Evolutionary conservation across 805 yeast genomes (phyloP).

Genomic region (Lachancea waltii): DNA sequence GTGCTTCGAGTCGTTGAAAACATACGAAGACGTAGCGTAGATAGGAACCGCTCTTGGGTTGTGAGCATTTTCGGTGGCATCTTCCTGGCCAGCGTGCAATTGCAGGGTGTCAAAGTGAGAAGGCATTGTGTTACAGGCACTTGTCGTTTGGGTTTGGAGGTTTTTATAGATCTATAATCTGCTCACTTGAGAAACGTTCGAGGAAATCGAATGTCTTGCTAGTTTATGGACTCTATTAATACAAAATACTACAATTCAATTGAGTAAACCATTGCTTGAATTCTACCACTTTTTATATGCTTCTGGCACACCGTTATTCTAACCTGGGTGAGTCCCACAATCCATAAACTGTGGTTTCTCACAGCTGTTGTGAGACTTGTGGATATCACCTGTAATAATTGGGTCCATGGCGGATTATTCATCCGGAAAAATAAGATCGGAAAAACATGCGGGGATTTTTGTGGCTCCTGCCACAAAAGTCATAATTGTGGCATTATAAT

Average conservation of each 20-base stretch:
- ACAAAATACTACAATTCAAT: too few species aligned
- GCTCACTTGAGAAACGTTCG: too few species aligned
- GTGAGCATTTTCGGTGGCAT: conserved; percentile 48
- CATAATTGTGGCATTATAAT: too few species aligned
- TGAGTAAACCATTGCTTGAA: too few species aligned
- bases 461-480: too few species aligned
- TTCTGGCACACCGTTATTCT: too few species aligned
- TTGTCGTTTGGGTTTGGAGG: not conserved
- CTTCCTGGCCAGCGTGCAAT: conserved; percentile 91
- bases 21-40: conserved; percentile 86
- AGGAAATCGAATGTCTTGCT: too few species aligned
- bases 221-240: too few species aligned
- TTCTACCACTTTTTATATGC: too few species aligned
- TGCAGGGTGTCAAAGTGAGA: conserved; percentile 85
- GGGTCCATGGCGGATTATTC: too few species aligned
- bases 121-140: conserved; percentile 32
- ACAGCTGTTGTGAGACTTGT: not conserved
- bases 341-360: conserved; percentile 2
- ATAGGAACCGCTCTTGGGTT: conserved; percentile 89
- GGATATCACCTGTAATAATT: not conserved
- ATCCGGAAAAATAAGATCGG: conserved; percentile 1
- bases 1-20: conserved; percentile 79
- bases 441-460: not conserved
- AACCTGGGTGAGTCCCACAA: not conserved
- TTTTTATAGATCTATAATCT: too few species aligned